Evolutionary conservation across 768 basidiomycete species (phyloP).

Genomic region (Kwoniella sp.): DNA sequence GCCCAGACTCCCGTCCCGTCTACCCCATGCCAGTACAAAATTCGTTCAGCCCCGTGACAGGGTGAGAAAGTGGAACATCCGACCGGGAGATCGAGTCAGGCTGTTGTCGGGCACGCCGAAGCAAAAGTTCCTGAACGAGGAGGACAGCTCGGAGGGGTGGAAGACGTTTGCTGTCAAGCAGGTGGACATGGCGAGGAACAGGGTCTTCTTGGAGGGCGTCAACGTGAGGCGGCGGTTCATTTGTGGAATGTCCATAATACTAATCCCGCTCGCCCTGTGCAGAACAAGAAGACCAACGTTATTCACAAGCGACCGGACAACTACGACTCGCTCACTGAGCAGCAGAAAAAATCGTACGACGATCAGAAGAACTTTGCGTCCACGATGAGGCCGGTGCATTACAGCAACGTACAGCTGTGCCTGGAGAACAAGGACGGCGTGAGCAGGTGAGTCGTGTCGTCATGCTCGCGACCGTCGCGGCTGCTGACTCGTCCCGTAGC

Average conservation of each 20-base stretch:
- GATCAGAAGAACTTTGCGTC: slow-evolving; percentile 23
- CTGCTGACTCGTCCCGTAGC: slow-evolving; percentile 4
- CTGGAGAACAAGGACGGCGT: slow-evolving; percentile 28
- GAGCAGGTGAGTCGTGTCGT: slow-evolving; percentile 9
- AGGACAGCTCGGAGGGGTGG: slow-evolving; percentile 31
- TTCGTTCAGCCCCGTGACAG: slow-evolving; percentile 37
- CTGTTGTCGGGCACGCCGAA: slow-evolving; percentile 37
- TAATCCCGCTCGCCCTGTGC: background rate
- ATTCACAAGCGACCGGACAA: slow-evolving; percentile 27
- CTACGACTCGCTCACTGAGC: slow-evolving; percentile 18
- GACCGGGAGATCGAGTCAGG: slow-evolving; percentile 45
- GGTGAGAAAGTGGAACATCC: slow-evolving; percentile 44
- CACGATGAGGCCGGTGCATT: slow-evolving; percentile 39
- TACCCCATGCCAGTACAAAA: slow-evolving; percentile 27
- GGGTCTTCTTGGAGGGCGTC: slow-evolving; percentile 35
- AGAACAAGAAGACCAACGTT: slow-evolving; percentile 35
- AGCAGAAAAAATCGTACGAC: slow-evolving; percentile 22
- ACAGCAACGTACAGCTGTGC: slow-evolving; percentile 47
- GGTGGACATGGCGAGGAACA: slow-evolving; percentile 43
- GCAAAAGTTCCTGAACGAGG: slow-evolving; percentile 40
- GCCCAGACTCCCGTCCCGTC: slow-evolving; percentile 25
- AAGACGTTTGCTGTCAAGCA: slow-evolving; percentile 42
- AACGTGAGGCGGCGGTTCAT: slow-evolving; percentile 26
- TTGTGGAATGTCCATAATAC: background rate
- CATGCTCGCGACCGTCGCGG: background rate